Evolutionary conservation across 2,329 filamentous ascomycete genomes (phyloP).

Genomic region (Hymenotorrendiella dingleyae): DNA sequence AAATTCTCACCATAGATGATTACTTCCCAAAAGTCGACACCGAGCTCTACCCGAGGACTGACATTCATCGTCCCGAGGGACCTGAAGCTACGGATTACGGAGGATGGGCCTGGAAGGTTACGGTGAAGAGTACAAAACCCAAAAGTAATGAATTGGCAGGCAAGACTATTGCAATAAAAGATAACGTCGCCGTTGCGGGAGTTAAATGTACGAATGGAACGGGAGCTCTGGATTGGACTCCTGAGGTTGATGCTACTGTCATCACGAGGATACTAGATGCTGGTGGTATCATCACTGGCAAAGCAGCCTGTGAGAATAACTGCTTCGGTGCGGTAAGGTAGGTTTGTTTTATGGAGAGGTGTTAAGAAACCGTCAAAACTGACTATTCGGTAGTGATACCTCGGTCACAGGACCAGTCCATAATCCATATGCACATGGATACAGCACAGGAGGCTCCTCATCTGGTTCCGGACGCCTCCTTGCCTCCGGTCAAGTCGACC

Average conservation of each 20-base stretch:
- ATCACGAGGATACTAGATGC: constrained; percentile 22
- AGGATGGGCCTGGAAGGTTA: constrained; percentile 38
- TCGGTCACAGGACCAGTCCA: constrained; percentile 28
- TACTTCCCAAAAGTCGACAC: constrained; percentile 18
- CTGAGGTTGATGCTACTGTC: constrained; percentile 20
- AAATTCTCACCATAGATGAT: constrained; percentile 17
- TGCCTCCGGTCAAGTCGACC: constrained; percentile 37
- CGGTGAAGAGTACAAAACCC: constrained; percentile 34
- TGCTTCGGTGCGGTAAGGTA: constrained; percentile 24
- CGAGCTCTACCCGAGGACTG: constrained; percentile 19
- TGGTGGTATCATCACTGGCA: constrained; percentile 18
- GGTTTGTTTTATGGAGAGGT: neutral
- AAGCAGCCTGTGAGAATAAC: constrained; percentile 25
- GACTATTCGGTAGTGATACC: constrained; percentile 15
- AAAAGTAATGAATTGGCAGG: constrained; percentile 14
- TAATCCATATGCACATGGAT: constrained; percentile 40
- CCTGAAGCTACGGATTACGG: constrained; percentile 16
- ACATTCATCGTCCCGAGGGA: constrained; percentile 16
- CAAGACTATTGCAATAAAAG: constrained; percentile 19
- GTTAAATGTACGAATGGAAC: constrained; percentile 24
- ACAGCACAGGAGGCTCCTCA: constrained; percentile 44
- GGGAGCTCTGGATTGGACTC: constrained; percentile 18
- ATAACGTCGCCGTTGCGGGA: constrained; percentile 22
- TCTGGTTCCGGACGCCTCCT: constrained; percentile 43
- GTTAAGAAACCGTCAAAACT: neutral